A percentile compares a stretch with the other conserved stretches of the same genome.
Evolutionary conservation across 495 filamentous ascomycete genomes (phyloP).

Genomic region (Hypomontagnella submonticulosa): DNA sequence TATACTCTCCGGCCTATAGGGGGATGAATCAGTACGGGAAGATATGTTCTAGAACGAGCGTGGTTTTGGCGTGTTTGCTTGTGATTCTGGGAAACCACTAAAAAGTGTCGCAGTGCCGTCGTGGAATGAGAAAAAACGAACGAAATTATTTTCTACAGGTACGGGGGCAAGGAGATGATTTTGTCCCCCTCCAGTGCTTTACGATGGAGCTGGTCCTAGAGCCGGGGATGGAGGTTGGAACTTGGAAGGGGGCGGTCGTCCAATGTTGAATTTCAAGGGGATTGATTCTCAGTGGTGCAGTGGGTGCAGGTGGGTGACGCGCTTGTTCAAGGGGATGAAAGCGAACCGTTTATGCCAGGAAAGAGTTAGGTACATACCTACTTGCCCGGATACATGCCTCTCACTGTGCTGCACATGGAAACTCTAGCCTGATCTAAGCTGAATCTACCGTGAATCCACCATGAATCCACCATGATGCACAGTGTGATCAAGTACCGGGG

Average conservation of each 20-base stretch:
- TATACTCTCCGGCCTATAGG: constrained; percentile 14
- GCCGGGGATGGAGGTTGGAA: constrained; percentile 38
- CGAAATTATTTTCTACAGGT: constrained; percentile 31
- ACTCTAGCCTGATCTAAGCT: not conserved
- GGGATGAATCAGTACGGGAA: constrained; percentile 13
- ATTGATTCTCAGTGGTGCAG: constrained; percentile 22
- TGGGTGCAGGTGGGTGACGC: constrained; percentile 27
- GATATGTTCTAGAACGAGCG: constrained; percentile 21
- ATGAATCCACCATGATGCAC: constrained; percentile 3
- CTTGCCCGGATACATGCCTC: not conserved
- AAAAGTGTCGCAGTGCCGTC: constrained; percentile 11
- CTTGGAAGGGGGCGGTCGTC: constrained; percentile 38
- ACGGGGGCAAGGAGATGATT: constrained; percentile 38
- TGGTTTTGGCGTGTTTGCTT: constrained; percentile 27
- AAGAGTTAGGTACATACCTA: constrained; percentile 12
- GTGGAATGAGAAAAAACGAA: constrained; percentile 33
- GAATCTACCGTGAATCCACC: no score
- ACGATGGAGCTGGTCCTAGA: constrained; percentile 29
- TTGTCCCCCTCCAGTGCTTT: constrained; percentile 41
- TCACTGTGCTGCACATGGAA: constrained; percentile 14
- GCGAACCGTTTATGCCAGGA: constrained; percentile 31
- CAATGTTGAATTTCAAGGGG: constrained; percentile 39
- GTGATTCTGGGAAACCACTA: not conserved
- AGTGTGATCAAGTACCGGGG: constrained; percentile 2
- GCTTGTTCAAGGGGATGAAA: constrained; percentile 20